Evolutionary conservation across 2,329 filamentous ascomycete species (phyloP).

Genomic region (Arthrobotrys conoides): DNA sequence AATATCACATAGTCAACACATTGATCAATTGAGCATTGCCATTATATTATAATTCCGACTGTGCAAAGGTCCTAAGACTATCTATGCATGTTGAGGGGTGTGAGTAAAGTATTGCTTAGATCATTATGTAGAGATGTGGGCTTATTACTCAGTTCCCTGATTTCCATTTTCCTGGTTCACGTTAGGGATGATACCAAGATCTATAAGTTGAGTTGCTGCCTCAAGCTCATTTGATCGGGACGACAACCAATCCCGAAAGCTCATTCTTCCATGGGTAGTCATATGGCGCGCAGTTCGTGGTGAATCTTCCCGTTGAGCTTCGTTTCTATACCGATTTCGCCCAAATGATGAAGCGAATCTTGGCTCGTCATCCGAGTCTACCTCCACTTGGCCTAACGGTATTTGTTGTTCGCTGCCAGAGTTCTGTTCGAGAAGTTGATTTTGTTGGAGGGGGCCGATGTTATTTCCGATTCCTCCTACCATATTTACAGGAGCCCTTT

Average conservation of each 20-base stretch:
- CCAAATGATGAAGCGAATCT: constrained; percentile 5
- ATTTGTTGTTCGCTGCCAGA: background rate
- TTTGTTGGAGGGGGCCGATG: background rate
- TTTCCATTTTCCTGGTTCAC: background rate
- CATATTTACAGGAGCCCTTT: background rate
- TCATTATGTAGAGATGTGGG: too few species aligned
- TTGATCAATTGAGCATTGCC: too few species aligned
- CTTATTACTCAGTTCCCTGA: too few species aligned
- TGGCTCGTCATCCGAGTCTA: background rate
- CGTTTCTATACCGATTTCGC: background rate
- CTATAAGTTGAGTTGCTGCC: background rate
- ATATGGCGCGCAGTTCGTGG: background rate
- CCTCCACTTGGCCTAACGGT: background rate
- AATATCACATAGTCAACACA: constrained; percentile 18
- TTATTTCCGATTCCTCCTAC: background rate
- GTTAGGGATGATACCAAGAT: background rate
- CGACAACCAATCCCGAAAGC: background rate
- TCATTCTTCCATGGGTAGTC: constrained; percentile 7
- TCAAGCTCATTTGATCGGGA: background rate
- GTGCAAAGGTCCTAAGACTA: too few species aligned
- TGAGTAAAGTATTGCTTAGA: too few species aligned
- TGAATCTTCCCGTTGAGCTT: background rate
- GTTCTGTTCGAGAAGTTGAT: background rate
- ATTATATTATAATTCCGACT: too few species aligned
- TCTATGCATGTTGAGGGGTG: too few species aligned